A percentile compares a stretch with the other conserved stretches of the same genome.
These are phyloP conservation scores for Fusarium neocosmosporiellum DNA, from an alignment of 2,329 filamentous ascomycete genomes.

Conservation along the genomic window DNA sequence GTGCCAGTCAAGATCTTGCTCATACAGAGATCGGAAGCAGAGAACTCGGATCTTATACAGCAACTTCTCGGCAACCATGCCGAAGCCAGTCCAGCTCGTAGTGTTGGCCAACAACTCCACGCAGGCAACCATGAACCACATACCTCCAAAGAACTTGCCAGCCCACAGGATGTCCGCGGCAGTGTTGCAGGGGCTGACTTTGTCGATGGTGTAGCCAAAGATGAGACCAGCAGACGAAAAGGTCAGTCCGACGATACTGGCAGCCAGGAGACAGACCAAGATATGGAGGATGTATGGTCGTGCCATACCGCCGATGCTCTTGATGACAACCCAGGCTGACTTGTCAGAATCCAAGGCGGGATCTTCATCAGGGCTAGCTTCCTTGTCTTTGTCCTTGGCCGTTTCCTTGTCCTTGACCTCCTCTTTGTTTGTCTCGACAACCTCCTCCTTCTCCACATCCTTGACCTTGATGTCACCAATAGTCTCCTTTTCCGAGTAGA, in stretches of 20 bases:
- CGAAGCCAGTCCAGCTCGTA: constrained; percentile 64
- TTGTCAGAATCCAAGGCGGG: constrained; percentile 55
- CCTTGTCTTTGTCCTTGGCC: constrained; percentile 41
- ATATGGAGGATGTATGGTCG: constrained; percentile 54
- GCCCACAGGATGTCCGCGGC: constrained; percentile 50
- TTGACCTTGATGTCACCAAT: constrained; percentile 47
- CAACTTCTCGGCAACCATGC: constrained; percentile 67
- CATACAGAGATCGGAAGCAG: constrained; percentile 72
- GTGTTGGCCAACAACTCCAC: constrained; percentile 64
- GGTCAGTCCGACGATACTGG: constrained; percentile 66
- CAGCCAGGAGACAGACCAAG: constrained; percentile 54
- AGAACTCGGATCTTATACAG: constrained; percentile 72
- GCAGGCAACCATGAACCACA: constrained; percentile 66
- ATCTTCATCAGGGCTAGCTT: constrained; percentile 46
- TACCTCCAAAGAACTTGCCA: constrained; percentile 63
- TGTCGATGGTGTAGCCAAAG: constrained; percentile 55
- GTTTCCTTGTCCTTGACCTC: constrained; percentile 47
- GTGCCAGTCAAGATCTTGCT: constrained; percentile 78
- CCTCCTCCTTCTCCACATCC: constrained; percentile 50
- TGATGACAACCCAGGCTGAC: constrained; percentile 53
- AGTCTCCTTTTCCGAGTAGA: constrained; percentile 51
- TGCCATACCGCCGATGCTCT: constrained; percentile 50
- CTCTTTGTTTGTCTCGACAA: constrained; percentile 52
- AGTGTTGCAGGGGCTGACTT: constrained; percentile 60
- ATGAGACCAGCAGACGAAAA: constrained; percentile 66